Conservation (phyloP, 2,329 filamentous ascomycete genomes). For the Aspergillus piperis region DNA sequence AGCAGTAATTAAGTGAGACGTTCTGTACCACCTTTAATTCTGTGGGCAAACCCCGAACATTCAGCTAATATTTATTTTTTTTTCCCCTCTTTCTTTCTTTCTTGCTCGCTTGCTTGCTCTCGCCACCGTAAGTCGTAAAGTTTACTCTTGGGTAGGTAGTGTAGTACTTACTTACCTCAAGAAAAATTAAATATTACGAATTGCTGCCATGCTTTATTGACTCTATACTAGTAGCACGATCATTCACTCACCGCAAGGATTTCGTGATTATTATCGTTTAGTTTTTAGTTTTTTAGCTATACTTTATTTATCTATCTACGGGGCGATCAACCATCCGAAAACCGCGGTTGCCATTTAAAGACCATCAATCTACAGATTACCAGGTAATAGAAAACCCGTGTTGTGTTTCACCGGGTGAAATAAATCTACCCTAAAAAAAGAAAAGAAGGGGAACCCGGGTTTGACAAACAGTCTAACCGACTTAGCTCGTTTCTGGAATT, state of each 20-base stretch:
- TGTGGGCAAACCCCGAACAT: neutral
- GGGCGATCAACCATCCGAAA: neutral
- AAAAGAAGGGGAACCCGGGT: neutral
- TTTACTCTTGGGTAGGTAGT: neutral
- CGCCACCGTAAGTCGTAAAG: conserved; percentile 6
- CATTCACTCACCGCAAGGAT: neutral
- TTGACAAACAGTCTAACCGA: conserved; percentile 7
- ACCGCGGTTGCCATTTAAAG: neutral
- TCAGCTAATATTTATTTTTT: too few species aligned
- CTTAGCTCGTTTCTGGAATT: conserved; percentile 25
- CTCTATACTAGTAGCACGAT: neutral
- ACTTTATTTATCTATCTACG: neutral
- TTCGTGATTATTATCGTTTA: neutral
- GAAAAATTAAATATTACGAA: too few species aligned
- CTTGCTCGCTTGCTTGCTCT: neutral
- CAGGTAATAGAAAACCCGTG: neutral
- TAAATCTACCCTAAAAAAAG: conserved; percentile 7
- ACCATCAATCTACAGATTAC: too few species aligned
- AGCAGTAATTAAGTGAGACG: conserved; percentile 10
- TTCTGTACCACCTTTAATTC: neutral
- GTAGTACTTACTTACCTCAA: too few species aligned
- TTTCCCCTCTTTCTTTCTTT: too few species aligned
- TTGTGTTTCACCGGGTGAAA: neutral
- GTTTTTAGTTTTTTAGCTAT: neutral
- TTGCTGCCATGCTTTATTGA: neutral